A percentile compares a stretch with the other conserved stretches of the same genome.
phyloP scores from a whole-genome alignment of 129 eudicot genomes.

The Rutidosis leptorrhynchoides region DNA sequence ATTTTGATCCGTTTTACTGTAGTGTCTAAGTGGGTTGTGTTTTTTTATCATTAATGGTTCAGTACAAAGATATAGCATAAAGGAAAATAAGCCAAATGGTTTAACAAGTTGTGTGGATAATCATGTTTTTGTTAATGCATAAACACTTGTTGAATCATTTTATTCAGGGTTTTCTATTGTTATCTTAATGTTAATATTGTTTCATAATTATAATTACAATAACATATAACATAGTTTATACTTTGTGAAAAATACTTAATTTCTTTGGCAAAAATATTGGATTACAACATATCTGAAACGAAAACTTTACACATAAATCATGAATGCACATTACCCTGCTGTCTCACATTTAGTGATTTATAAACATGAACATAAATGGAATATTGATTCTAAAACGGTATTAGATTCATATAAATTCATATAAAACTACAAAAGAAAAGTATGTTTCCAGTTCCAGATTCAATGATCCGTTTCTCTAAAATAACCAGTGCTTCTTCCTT shows the following conservation, averaged over 20 bases:
- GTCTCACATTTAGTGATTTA: slow-evolving; percentile 16
- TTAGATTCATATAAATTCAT: neutral
- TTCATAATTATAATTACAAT: neutral
- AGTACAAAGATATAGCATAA: neutral
- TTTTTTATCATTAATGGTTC: neutral
- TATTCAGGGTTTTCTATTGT: neutral
- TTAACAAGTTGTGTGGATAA: neutral
- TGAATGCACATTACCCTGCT: slow-evolving; percentile 20
- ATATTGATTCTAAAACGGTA: slow-evolving; percentile 7
- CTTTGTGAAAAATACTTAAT: neutral
- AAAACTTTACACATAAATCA: slow-evolving; percentile 24
- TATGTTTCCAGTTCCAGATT: slow-evolving; percentile 2
- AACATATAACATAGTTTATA: neutral
- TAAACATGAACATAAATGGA: slow-evolving; percentile 16
- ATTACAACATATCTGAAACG: slow-evolving; percentile 4
- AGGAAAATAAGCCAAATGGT: neutral
- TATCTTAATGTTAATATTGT: neutral
- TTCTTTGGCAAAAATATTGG: neutral
- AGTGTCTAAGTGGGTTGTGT: neutral
- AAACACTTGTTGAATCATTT: neutral
- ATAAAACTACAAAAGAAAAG: neutral
- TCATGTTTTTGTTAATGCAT: neutral
- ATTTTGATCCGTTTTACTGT: too few species aligned
- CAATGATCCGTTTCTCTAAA: slow-evolving; percentile 29
- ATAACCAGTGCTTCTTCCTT: slow-evolving; percentile 76